Base-by-base conservation (phyloP, 441 rosid species). In the Pelargonium cotyledonis region DNA sequence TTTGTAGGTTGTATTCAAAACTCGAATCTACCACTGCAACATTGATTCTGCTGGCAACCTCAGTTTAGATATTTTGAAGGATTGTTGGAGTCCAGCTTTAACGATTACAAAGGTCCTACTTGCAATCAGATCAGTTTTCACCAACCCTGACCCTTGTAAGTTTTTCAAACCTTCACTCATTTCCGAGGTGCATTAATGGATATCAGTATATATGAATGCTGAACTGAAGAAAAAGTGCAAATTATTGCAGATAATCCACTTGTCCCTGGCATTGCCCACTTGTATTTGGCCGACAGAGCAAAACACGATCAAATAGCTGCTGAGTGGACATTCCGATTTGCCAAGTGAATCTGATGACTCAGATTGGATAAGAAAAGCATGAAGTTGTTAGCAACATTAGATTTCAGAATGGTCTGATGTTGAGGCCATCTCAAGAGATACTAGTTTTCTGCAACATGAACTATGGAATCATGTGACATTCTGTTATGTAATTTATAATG, bases 41-140 rank as follows among this genome's bases (percentile, higher is more conserved):
- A 92, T 94, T 10, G 98, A 91, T 80, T 76, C 85, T 49, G 68
- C 81, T 0, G 97, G 98, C 69, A 87, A 85, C 51, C 82, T 94
- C 26, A 78, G 82, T 67, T 76, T 94, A 81, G 89, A 86, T 19
- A 94, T 94, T 75, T 80, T 94, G 76, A 86, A 85, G 78, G 89
- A 88, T 26, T 79, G 85, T 68, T 94, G 96, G 97, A 94, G 96
- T 67, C 97, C 95, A 3, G 96, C 97, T 60, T 90, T 87, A 75
- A 88, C 97, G 14, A 80, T 94, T 64, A 84, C 88, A 4, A 86
- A 88, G 78, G 86, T 94, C 75, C 87, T 94, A 46, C 83, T 78
- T 68, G 89, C 95, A 70, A 82, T 94, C 78, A 83, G 88, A 87
- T 82, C 91, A 0, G 81, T 89, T 75, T 91, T 94, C 85, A 80